Conservation (phyloP, 345 rosid species). For the Linum lewisii region DNA sequence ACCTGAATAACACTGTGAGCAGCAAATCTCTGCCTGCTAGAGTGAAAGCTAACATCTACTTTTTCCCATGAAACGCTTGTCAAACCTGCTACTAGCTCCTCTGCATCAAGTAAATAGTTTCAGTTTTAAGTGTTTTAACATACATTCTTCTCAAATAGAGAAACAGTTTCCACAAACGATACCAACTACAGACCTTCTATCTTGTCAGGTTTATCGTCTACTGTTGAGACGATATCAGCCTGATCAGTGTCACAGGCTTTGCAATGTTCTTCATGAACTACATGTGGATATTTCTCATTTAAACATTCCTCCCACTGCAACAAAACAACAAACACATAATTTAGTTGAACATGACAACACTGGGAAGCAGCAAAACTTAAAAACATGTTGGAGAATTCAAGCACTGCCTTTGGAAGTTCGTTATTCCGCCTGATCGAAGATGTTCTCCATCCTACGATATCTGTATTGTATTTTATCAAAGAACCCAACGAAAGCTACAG, state of each 20-base stretch:
- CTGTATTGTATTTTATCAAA: constrained; percentile 36
- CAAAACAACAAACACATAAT: constrained; percentile 8
- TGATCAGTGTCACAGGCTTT: constrained; percentile 46
- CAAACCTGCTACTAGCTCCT: constrained; percentile 38
- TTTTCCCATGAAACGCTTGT: constrained; percentile 93
- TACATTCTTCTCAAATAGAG: too few relatives aligned
- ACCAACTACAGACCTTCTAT: constrained; percentile 91
- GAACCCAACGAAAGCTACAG: constrained; percentile 22
- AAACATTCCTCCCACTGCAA: constrained; percentile 61
- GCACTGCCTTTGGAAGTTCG: constrained; percentile 74
- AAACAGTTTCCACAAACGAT: too few relatives aligned
- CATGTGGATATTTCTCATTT: constrained; percentile 75
- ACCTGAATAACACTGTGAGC: constrained; percentile 99
- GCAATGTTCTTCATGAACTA: constrained; percentile 84
- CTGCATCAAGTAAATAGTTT: background rate
- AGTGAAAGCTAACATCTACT: constrained; percentile 85
- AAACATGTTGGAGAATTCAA: constrained; percentile 4
- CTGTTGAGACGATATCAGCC: constrained; percentile 28
- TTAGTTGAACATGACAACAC: background rate
- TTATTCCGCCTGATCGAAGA: constrained; percentile 73
- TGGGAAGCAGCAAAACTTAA: background rate
- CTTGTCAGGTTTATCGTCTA: constrained; percentile 37
- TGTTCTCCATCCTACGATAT: constrained; percentile 97
- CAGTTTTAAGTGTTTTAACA: too few relatives aligned
- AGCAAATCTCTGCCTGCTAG: constrained; percentile 68